Evolutionary conservation across 2,329 filamentous ascomycete species (phyloP).

Genomic region (Diplodia mutila): DNA sequence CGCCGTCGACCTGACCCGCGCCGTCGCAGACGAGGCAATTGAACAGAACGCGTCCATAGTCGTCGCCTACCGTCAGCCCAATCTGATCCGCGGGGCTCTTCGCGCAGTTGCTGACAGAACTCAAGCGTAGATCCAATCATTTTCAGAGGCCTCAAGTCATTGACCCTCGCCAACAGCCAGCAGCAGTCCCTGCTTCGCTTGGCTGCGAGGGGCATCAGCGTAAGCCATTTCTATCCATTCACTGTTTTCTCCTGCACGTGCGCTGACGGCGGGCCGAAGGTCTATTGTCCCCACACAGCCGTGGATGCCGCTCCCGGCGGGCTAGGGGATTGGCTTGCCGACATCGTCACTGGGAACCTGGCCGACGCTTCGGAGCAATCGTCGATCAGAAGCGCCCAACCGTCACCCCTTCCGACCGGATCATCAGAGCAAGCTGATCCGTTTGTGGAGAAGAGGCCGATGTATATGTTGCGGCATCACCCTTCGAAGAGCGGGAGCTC

Average conservation of each 20-base stretch:
- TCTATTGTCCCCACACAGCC: constrained; percentile 95
- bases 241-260: too few species aligned
- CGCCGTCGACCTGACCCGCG: constrained; percentile 87
- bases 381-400: constrained; percentile 2
- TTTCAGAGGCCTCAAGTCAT: constrained; percentile 86
- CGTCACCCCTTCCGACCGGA: neutral
- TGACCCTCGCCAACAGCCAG: constrained; percentile 83
- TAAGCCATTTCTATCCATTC: constrained; percentile 24
- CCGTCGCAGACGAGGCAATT: constrained; percentile 90
- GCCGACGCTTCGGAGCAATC: constrained; percentile 32
- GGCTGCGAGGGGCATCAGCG: constrained; percentile 83
- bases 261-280: constrained; percentile 33
- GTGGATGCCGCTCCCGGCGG: constrained; percentile 84
- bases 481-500: constrained; percentile 46
- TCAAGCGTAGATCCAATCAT: constrained; percentile 81
- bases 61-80: constrained; percentile 78
- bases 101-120: constrained; percentile 31
- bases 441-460: constrained; percentile 29
- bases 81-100: neutral
- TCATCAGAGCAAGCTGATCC: constrained; percentile 28
- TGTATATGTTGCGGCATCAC: constrained; percentile 52
- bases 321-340: constrained; percentile 91
- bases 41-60: constrained; percentile 74
- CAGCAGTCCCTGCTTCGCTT: constrained; percentile 83
- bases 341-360: constrained; percentile 70